phyloP scores from a whole-genome alignment of 768 basidiomycete species.

The Coprinopsis cinerea region DNA sequence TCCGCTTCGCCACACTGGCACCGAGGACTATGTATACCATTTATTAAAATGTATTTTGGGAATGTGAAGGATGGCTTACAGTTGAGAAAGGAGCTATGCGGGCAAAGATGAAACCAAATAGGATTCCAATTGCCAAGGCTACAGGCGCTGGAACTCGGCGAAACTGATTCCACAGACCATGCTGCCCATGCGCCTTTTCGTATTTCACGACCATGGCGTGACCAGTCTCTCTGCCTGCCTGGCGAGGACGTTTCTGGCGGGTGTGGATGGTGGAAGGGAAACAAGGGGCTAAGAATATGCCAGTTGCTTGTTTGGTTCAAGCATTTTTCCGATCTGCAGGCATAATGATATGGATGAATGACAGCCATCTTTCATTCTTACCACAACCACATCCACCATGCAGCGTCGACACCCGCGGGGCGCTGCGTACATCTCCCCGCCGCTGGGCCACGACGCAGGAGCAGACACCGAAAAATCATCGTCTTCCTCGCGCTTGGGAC shows the following conservation, averaged over 20 bases:
- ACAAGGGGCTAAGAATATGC: neutral
- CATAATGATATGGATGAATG: constrained; percentile 4
- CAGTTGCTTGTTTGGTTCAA: neutral
- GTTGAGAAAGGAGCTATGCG: constrained; percentile 42
- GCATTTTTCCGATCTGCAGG: neutral
- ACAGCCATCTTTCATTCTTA: constrained; percentile 14
- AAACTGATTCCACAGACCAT: constrained; percentile 22
- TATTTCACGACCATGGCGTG: constrained; percentile 1
- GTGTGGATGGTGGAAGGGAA: constrained; percentile 8
- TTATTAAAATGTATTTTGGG: neutral
- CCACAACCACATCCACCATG: constrained; percentile 29
- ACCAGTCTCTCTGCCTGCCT: neutral
- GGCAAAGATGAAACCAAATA: constrained; percentile 56
- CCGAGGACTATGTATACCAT: constrained; percentile 22
- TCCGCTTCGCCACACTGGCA: constrained; percentile 48
- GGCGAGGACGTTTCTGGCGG: neutral
- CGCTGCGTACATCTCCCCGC: constrained; percentile 51
- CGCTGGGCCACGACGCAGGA: constrained; percentile 31
- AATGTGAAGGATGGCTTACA: constrained; percentile 18
- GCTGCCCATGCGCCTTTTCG: neutral
- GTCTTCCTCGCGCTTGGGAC: constrained; percentile 48
- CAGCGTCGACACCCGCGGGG: constrained; percentile 51
- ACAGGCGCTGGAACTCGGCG: constrained; percentile 47
- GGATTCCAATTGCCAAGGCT: constrained; percentile 54
- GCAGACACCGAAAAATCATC: constrained; percentile 43